Evolutionary conservation across 805 yeast species (phyloP).

Genomic region (Candida multigemmis): DNA sequence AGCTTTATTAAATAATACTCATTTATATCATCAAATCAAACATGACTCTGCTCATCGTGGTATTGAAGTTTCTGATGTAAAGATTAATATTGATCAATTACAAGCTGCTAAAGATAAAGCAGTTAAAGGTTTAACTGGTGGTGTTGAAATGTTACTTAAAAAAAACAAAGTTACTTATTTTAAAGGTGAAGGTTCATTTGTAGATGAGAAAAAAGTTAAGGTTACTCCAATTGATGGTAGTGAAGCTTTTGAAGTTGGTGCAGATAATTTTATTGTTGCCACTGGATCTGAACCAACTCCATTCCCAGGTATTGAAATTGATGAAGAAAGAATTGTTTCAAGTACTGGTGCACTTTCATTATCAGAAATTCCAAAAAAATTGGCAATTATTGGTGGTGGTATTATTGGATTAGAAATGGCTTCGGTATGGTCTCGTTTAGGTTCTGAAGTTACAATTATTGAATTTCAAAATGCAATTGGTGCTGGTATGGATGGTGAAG

Average conservation of each 20-base stretch:
- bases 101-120: slow-evolving; percentile 90
- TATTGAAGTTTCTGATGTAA: slow-evolving; percentile 74
- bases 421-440: slow-evolving; percentile 92
- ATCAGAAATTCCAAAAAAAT: slow-evolving; percentile 83
- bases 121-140: slow-evolving; percentile 84
- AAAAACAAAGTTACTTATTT: slow-evolving; percentile 90
- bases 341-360: slow-evolving; percentile 88
- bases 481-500: slow-evolving; percentile 97
- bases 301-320: slow-evolving; percentile 95
- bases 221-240: slow-evolving; percentile 81
- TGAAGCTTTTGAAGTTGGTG: slow-evolving; percentile 62
- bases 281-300: slow-evolving; percentile 99
- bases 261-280: slow-evolving; percentile 85
- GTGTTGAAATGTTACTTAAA: slow-evolving; percentile 91
- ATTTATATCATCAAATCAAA: slow-evolving; percentile 79
- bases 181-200: slow-evolving; percentile 88
- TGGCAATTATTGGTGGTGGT: slow-evolving; percentile 98
- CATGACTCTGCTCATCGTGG: slow-evolving; percentile 85
- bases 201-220: slow-evolving; percentile 66
- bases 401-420: slow-evolving; percentile 99
- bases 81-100: slow-evolving; percentile 66
- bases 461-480: slow-evolving; percentile 90
- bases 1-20: slow-evolving; percentile 90
- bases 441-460: slow-evolving; percentile 88
- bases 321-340: slow-evolving; percentile 93